A percentile compares a stretch with the other conserved stretches of the same genome.
phyloP scores from a whole-genome alignment of 1,284 basidiomycete species.

The Wallemia hederae region DNA sequence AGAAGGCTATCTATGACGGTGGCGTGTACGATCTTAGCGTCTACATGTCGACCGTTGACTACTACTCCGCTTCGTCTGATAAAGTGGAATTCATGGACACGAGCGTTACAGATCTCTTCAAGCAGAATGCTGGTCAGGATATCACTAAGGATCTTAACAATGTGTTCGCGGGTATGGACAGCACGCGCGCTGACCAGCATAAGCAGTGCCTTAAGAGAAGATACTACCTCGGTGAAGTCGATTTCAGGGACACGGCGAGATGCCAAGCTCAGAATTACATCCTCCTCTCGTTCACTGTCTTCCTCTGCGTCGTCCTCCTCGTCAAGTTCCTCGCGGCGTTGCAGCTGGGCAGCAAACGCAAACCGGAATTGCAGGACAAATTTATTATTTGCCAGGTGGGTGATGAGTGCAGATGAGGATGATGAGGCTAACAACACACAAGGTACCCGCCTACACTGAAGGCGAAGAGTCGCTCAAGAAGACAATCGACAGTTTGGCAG shows the following conservation, averaged over 20 bases:
- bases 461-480: slow-evolving; percentile 57
- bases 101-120: slow-evolving; percentile 50
- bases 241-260: slow-evolving; percentile 67
- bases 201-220: slow-evolving; percentile 70
- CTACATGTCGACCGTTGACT: slow-evolving; percentile 30
- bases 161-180: slow-evolving; percentile 26
- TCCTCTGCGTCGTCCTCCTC: slow-evolving; percentile 85
- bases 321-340: slow-evolving; percentile 95
- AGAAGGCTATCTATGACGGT: slow-evolving; percentile 56
- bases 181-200: slow-evolving; percentile 38
- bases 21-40: slow-evolving; percentile 64
- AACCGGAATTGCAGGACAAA: slow-evolving; percentile 89
- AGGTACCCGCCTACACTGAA: slow-evolving; percentile 69
- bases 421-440: not conserved
- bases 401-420: slow-evolving; percentile 10
- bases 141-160: slow-evolving; percentile 47
- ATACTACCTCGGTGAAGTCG: slow-evolving; percentile 68
- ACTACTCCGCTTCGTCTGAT: slow-evolving; percentile 28
- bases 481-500: slow-evolving; percentile 87
- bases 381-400: slow-evolving; percentile 86
- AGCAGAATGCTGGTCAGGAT: slow-evolving; percentile 47
- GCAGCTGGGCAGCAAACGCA: slow-evolving; percentile 51
- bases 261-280: slow-evolving; percentile 81
- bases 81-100: slow-evolving; percentile 46
- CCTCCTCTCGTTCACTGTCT: slow-evolving; percentile 54